These are phyloP conservation scores for Microthlaspi erraticum DNA, from an alignment of 345 rosid genomes.

Conservation along the genomic window DNA sequence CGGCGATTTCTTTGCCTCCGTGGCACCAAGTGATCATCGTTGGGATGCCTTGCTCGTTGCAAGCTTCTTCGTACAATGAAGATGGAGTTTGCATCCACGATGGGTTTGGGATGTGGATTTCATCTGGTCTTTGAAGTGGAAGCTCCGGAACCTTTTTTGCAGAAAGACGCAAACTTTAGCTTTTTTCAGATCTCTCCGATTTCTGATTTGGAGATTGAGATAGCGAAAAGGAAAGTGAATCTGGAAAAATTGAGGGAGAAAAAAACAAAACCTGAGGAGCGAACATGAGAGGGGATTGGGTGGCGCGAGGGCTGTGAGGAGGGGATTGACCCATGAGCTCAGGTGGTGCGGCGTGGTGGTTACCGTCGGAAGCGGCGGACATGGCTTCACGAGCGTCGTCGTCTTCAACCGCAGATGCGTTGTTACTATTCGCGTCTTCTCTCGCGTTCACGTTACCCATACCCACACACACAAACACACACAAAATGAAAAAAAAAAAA, in stretches of 20 bases:
- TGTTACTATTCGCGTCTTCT: constrained; percentile 71
- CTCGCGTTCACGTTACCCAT: constrained; percentile 97
- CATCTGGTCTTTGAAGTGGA: constrained; percentile 92
- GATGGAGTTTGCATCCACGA: constrained; percentile 61
- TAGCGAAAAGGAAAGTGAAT: constrained; percentile 22
- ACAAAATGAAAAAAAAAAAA: background rate
- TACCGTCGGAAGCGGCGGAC: constrained; percentile 53
- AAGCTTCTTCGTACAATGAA: constrained; percentile 60
- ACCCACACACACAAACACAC: background rate
- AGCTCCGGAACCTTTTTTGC: constrained; percentile 91
- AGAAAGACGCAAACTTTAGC: constrained; percentile 29
- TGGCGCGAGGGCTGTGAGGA: constrained; percentile 86
- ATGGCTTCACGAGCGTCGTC: constrained; percentile 54
- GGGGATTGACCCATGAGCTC: constrained; percentile 91
- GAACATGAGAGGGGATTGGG: constrained; percentile 87
- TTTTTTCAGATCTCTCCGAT: constrained; percentile 27
- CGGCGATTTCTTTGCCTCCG: constrained; percentile 83
- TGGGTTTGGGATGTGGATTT: constrained; percentile 69
- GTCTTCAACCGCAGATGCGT: constrained; percentile 63
- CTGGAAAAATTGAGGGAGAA: background rate
- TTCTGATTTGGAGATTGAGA: background rate
- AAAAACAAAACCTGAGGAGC: constrained; percentile 76
- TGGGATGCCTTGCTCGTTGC: constrained; percentile 78
- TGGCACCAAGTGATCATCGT: constrained; percentile 93
- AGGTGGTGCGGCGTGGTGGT: constrained; percentile 38